phyloP scores from a whole-genome alignment of 306 rosid species.

The Astragalus membranaceus region DNA sequence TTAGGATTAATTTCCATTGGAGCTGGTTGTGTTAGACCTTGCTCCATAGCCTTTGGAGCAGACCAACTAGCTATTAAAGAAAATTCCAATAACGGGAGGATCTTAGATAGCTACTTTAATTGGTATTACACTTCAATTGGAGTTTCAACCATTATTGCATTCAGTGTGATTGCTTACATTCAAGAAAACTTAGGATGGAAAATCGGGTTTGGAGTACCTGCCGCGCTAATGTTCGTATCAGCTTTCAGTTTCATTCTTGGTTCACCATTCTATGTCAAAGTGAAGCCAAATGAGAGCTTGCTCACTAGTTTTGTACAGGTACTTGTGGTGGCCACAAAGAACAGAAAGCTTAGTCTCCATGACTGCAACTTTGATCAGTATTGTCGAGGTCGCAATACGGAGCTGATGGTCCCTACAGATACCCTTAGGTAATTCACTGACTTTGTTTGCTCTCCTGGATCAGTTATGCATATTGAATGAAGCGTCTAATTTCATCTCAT shows the following conservation, averaged over 20 bases:
- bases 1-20: constrained; percentile 45
- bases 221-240: constrained; percentile 27
- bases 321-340: constrained; percentile 28
- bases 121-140: constrained; percentile 41
- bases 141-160: constrained; percentile 22
- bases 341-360: constrained; percentile 25
- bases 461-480: background rate
- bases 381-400: constrained; percentile 21
- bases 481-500: background rate
- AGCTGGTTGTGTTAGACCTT: constrained; percentile 54
- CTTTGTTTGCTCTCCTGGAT: background rate
- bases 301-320: constrained; percentile 32
- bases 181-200: constrained; percentile 53
- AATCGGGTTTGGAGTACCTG: constrained; percentile 45
- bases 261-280: constrained; percentile 35
- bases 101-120: constrained; percentile 40
- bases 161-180: constrained; percentile 31
- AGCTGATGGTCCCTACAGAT: constrained; percentile 23
- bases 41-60: constrained; percentile 58
- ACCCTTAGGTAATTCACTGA: constrained; percentile 28
- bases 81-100: constrained; percentile 11
- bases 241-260: constrained; percentile 33
- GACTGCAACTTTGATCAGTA: constrained; percentile 12
- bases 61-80: constrained; percentile 32
- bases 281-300: constrained; percentile 16